phyloP scores from a whole-genome alignment of 2,329 filamentous ascomycete genomes.

The Hymenoscyphus fructigenus region DNA sequence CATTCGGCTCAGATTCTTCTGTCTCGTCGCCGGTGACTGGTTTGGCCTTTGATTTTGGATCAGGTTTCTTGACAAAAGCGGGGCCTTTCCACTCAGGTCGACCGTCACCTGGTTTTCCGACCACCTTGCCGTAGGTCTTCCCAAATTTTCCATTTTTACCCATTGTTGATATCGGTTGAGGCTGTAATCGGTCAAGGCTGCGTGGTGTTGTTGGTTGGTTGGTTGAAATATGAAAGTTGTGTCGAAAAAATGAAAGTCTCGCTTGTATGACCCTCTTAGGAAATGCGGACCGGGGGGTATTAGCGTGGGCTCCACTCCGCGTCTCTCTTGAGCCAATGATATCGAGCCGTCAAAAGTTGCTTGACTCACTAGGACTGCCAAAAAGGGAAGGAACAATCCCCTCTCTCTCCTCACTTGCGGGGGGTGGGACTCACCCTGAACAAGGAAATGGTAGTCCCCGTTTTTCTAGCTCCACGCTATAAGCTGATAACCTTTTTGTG shows the following conservation, averaged over 20 bases:
- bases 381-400: too few relatives aligned
- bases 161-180: conserved; percentile 21
- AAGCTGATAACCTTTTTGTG: too few relatives aligned
- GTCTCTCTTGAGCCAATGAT: neutral
- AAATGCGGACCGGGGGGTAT: neutral
- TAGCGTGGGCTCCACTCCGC: neutral
- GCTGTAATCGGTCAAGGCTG: neutral
- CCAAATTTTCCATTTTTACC: conserved; percentile 29
- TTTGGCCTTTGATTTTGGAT: conserved; percentile 20
- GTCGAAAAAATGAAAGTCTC: neutral
- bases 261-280: neutral
- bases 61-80: conserved; percentile 28
- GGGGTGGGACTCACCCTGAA: too few relatives aligned
- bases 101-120: conserved; percentile 23
- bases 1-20: conserved; percentile 11
- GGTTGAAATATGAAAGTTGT: neutral
- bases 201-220: neutral
- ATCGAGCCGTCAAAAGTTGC: neutral
- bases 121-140: conserved; percentile 31
- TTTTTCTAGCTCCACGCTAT: too few relatives aligned
- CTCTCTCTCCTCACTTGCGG: too few relatives aligned
- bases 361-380: neutral
- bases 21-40: conserved; percentile 12
- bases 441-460: too few relatives aligned
- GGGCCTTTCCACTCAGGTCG: conserved; percentile 34